Evolutionary conservation across 768 basidiomycete species (phyloP).

Genomic region (Steccherinum ochraceum): DNA sequence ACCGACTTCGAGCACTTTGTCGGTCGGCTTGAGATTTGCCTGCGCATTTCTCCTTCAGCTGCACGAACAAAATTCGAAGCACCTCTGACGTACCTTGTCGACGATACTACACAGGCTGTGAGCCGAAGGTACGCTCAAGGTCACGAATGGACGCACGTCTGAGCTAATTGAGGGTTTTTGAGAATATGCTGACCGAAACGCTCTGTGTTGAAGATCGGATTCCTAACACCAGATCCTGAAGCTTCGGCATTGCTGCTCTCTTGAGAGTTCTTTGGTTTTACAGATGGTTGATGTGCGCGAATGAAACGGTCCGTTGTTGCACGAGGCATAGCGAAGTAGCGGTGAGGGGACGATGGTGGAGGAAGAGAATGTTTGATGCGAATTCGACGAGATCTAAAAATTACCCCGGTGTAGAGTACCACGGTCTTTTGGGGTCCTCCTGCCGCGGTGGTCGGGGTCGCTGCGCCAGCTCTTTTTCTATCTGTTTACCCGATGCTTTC

Average conservation of each 20-base stretch:
- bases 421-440: too few relatives aligned
- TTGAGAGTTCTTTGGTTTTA: constrained; percentile 41
- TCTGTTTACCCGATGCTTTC: too few relatives aligned
- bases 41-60: constrained; percentile 22
- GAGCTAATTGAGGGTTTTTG: constrained; percentile 87
- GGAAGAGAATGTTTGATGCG: not conserved
- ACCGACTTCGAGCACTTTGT: constrained; percentile 95
- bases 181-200: constrained; percentile 97
- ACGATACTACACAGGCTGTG: constrained; percentile 40
- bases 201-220: constrained; percentile 92
- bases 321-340: constrained; percentile 65
- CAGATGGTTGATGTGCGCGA: constrained; percentile 55
- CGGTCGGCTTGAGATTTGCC: constrained; percentile 90
- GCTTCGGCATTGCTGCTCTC: constrained; percentile 27
- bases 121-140: constrained; percentile 7
- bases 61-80: not conserved
- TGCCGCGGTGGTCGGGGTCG: too few relatives aligned
- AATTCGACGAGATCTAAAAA: too few relatives aligned
- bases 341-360: not conserved
- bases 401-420: too few relatives aligned
- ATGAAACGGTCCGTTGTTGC: constrained; percentile 73
- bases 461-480: too few relatives aligned
- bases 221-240: constrained; percentile 45
- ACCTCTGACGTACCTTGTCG: constrained; percentile 40
- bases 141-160: constrained; percentile 53